Conservation (phyloP, 306 rosid species). For the Gynostemma pentaphyllum region DNA sequence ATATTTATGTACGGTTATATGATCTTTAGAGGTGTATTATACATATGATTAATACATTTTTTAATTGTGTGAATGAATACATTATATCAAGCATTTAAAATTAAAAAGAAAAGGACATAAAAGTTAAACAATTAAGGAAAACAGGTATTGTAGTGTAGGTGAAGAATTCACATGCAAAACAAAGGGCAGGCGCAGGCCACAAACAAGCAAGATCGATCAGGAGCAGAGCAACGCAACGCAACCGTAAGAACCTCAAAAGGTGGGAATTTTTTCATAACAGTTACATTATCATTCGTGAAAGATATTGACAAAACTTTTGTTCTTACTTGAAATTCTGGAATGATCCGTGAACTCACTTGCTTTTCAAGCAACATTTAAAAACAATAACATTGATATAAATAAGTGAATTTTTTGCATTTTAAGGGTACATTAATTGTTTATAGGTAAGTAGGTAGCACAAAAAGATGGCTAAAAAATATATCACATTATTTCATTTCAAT, state of each 20-base stretch:
- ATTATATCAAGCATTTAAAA: too few relatives aligned
- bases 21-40: too few relatives aligned
- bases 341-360: slow-evolving; percentile 49
- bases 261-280: neutral
- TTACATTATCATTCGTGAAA: slow-evolving; percentile 7
- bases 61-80: too few relatives aligned
- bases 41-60: too few relatives aligned
- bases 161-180: slow-evolving; percentile 7
- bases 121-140: neutral
- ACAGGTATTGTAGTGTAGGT: neutral
- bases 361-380: neutral
- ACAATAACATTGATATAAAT: neutral
- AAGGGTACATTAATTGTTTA: neutral
- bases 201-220: neutral
- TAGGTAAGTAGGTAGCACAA: slow-evolving; percentile 4
- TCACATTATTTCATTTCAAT: neutral
- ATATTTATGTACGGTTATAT: neutral
- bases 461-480: neutral
- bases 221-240: slow-evolving; percentile 5
- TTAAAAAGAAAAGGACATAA: neutral
- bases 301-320: slow-evolving; percentile 11
- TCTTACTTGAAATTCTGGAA: slow-evolving; percentile 25
- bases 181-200: neutral
- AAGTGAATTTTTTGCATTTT: neutral
- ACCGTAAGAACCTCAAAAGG: slow-evolving; percentile 3